Base-by-base conservation (phyloP, 768 basidiomycete genomes). In the Coprinellus aureogranulatus region DNA sequence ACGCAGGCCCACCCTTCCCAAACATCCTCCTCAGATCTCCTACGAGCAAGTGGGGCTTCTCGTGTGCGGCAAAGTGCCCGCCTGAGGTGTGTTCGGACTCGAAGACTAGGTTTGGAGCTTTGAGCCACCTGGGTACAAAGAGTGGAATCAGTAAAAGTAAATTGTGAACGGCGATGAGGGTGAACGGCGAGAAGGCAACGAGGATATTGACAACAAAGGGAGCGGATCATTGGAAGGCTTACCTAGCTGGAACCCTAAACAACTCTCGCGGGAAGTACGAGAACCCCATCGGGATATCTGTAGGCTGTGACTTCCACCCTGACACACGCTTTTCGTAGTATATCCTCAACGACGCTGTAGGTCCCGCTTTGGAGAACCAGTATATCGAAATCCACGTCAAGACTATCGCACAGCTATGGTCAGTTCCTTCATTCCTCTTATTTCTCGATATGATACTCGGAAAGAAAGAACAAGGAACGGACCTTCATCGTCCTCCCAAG, bases 21-120 rank as follows among this genome's bases (percentile, higher is more conserved):
- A 85, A 86, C 82, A 86, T 86, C 61, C 72, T 77, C 28, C 79
- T 68, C 47, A 87, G 50, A 61, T 85, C 85, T 1, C 62, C 72
- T 0, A 72, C 84, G 18, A 87, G 70, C 2, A 67, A 65, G 3
- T 77, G 70, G 0, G 85, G 83, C 42, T 62, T 68, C 61, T 86
- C 85, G 59, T 78, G 64, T 0, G 84, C 77, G 10, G 83, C 80
- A 63, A 87, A 86, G 66, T 86, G 85, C 1, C 85, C 85, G 2
- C 85, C 85, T 4, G 64, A 64, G 1, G 70, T 69, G 51, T 86
- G 85, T 16, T 75, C 69, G 2, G 75, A 69, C 59, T 80, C 75
- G 53, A 81, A 84, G 3, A 85, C 79, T 54, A 61, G 68, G 71
- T 61, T 77, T 59, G 49, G 68, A 14, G 53, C 65, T 61, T 30